Evolutionary conservation across 2,329 filamentous ascomycete genomes (phyloP).

Genomic region (Hyphodiscus sp.): DNA sequence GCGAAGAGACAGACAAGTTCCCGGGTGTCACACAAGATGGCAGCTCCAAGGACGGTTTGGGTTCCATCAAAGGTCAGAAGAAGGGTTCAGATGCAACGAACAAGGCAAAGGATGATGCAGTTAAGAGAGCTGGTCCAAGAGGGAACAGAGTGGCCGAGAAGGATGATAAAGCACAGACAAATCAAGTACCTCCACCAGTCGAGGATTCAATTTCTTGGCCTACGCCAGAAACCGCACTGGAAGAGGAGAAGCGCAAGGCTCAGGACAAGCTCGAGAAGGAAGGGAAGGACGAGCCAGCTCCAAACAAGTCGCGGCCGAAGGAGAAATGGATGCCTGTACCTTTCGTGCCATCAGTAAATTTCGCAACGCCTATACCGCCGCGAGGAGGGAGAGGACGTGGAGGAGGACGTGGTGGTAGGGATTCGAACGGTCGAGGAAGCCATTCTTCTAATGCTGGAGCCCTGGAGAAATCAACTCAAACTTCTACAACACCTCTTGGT

Average conservation of each 20-base stretch:
- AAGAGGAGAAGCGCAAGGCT: conserved; percentile 69
- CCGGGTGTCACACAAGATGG: conserved; percentile 22
- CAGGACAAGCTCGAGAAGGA: conserved; percentile 62
- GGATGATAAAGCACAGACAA: conserved; percentile 28
- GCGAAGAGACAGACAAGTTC: conserved; percentile 34
- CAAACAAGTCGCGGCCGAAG: conserved; percentile 56
- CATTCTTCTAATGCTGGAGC: conserved; percentile 19
- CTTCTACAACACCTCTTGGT: conserved; percentile 6
- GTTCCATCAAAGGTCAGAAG: conserved; percentile 32
- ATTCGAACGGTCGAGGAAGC: conserved; percentile 32
- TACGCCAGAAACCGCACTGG: conserved; percentile 73
- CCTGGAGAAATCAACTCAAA: conserved; percentile 24
- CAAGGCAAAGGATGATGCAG: conserved; percentile 26
- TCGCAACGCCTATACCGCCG: conserved; percentile 74
- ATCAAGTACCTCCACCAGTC: conserved; percentile 53
- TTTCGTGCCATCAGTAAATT: conserved; percentile 78
- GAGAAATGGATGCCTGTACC: conserved; percentile 80
- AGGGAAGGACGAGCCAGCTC: conserved; percentile 49
- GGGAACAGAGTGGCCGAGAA: conserved; percentile 26
- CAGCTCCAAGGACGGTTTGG: conserved; percentile 30
- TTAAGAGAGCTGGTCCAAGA: conserved; percentile 25
- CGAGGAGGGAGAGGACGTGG: conserved; percentile 47
- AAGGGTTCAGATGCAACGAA: conserved; percentile 33
- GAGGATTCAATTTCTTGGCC: conserved; percentile 81
- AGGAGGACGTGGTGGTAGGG: conserved; percentile 34